Evolutionary conservation across 2,329 filamentous ascomycete genomes (phyloP).

Genomic region (Penicillium freii): DNA sequence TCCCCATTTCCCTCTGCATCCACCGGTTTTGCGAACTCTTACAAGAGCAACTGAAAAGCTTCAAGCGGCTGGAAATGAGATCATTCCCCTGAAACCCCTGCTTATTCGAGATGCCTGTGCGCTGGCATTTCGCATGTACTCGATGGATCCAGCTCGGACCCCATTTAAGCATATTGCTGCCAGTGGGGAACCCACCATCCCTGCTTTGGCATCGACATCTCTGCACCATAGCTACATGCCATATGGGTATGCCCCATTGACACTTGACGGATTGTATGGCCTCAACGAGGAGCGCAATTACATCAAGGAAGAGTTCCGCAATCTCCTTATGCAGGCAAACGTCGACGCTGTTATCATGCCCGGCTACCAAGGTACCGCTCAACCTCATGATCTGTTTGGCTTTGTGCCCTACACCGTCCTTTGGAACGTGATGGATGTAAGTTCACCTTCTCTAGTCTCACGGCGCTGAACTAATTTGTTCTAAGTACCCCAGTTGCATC

Average conservation of each 20-base stretch:
- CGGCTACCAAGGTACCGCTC: slow-evolving; percentile 51
- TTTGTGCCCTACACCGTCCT: slow-evolving; percentile 40
- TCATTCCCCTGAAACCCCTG: slow-evolving; percentile 2
- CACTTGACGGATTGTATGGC: slow-evolving; percentile 43
- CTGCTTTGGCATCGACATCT: slow-evolving; percentile 17
- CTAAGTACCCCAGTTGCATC: slow-evolving; percentile 49
- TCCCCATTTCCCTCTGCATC: slow-evolving; percentile 17
- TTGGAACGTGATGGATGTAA: slow-evolving; percentile 52
- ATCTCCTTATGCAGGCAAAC: slow-evolving; percentile 39
- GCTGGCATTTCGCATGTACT: slow-evolving; percentile 14
- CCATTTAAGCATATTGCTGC: slow-evolving; percentile 32
- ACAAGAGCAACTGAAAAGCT: slow-evolving; percentile 7
- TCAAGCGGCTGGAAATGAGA: slow-evolving; percentile 7
- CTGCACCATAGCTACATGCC: slow-evolving; percentile 15
- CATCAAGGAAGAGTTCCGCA: slow-evolving; percentile 42
- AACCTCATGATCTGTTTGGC: slow-evolving; percentile 50
- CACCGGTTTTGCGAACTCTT: slow-evolving; percentile 15
- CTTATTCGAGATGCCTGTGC: slow-evolving; percentile 9
- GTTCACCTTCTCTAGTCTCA: slow-evolving; percentile 14
- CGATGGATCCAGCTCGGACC: slow-evolving; percentile 18
- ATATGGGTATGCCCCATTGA: slow-evolving; percentile 18
- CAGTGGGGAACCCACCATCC: slow-evolving; percentile 40
- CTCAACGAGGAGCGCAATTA: slow-evolving; percentile 41
- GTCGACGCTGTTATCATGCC: slow-evolving; percentile 53
- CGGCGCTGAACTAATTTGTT: not conserved